Evolutionary conservation across 1,139 yeast genomes (phyloP).

Genomic region (Entelexis paramagnoliae): DNA sequence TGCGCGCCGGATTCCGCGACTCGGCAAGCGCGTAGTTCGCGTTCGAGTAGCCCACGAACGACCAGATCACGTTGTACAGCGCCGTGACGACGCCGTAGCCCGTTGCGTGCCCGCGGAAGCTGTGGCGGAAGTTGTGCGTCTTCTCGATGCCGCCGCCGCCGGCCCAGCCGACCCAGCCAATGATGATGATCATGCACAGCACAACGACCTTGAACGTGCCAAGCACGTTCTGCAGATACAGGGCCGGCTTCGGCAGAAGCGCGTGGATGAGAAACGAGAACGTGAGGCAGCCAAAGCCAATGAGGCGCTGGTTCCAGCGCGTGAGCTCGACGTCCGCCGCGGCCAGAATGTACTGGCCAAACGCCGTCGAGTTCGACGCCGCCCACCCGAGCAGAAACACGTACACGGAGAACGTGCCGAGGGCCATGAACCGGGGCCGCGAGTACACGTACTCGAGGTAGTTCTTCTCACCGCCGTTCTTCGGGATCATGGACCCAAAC

Average conservation of each 20-base stretch:
- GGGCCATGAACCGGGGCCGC: conserved; percentile 57
- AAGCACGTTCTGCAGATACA: conserved; percentile 54
- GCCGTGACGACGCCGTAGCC: conserved; percentile 73
- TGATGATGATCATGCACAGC: conserved; percentile 55
- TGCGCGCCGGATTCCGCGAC: conserved; percentile 57
- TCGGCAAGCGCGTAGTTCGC: conserved; percentile 79
- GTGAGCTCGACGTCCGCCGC: conserved; percentile 52
- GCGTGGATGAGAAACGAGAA: conserved; percentile 62
- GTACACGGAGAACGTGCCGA: conserved; percentile 66
- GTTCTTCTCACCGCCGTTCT: conserved; percentile 82
- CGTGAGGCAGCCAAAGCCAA: conserved; percentile 64
- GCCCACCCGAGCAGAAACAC: conserved; percentile 64
- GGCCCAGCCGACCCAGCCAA: conserved; percentile 76
- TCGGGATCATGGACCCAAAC: conserved; percentile 71
- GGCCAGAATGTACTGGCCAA: conserved; percentile 44
- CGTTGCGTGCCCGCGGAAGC: conserved; percentile 45
- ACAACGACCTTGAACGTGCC: conserved; percentile 65
- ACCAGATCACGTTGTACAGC: conserved; percentile 71
- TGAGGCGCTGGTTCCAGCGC: conserved; percentile 66
- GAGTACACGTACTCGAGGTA: conserved; percentile 63
- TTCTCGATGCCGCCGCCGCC: conserved; percentile 44
- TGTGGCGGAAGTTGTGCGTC: conserved; percentile 51
- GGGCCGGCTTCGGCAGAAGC: conserved; percentile 52
- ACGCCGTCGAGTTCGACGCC: conserved; percentile 55
- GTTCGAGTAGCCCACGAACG: conserved; percentile 45